Conservation (phyloP, 169 alveolate species). For the Plasmodium cynomolgi region DNA sequence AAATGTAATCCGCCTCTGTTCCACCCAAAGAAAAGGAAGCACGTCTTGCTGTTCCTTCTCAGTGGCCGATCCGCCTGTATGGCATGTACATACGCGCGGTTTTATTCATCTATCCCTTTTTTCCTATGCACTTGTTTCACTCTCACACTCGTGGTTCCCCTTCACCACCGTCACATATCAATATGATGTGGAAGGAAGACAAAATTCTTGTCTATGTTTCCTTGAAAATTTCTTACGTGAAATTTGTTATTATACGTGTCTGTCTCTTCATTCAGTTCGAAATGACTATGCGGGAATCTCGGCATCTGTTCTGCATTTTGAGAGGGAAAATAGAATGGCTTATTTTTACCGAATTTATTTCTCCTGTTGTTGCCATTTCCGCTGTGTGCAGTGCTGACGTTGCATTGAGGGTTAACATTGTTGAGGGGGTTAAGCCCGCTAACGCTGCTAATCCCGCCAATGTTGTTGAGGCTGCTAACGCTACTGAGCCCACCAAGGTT, state of each 20-base stretch:
- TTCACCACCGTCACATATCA: slow-evolving; percentile 12
- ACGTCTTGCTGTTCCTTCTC: background rate
- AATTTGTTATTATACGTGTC: slow-evolving; percentile 35
- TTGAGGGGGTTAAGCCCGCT: background rate
- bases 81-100: background rate
- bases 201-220: slow-evolving; percentile 18
- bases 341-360: slow-evolving; percentile 37
- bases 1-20: background rate
- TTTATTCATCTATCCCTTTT: background rate
- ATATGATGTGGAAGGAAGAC: slow-evolving; percentile 20
- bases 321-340: slow-evolving; percentile 17
- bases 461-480: background rate
- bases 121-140: background rate
- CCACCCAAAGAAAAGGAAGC: background rate
- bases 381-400: background rate
- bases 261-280: slow-evolving; percentile 53
- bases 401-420: background rate
- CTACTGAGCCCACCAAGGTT: background rate
- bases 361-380: slow-evolving; percentile 12
- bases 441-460: background rate
- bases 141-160: background rate
- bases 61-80: background rate
- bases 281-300: slow-evolving; percentile 9
- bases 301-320: slow-evolving; percentile 23
- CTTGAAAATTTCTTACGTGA: slow-evolving; percentile 22